Evolutionary conservation across 78 protist species (phyloP).

Genomic region (Planoprotostelium fungivorum): DNA sequence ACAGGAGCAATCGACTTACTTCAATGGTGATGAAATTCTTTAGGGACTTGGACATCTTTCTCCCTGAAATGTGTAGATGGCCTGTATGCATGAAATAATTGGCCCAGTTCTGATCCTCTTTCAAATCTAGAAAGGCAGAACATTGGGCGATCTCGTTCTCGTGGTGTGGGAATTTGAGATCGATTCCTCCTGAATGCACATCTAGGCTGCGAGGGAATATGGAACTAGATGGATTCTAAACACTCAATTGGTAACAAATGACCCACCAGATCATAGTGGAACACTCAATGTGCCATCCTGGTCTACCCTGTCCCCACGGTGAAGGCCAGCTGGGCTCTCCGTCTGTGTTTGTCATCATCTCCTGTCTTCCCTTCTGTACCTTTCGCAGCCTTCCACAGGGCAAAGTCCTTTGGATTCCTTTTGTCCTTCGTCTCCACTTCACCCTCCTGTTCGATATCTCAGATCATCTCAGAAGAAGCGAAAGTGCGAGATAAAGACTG

Average conservation of each 20-base stretch:
- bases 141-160: constrained; percentile 98
- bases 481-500: background rate
- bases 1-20: constrained; percentile 14
- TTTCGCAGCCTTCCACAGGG: constrained; percentile 40
- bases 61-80: constrained; percentile 81
- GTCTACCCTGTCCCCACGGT: constrained; percentile 72
- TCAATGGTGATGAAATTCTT: constrained; percentile 96
- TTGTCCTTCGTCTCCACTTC: constrained; percentile 6
- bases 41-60: constrained; percentile 96
- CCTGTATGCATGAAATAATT: constrained; percentile 93
- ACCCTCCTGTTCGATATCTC: background rate
- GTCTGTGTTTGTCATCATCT: constrained; percentile 11
- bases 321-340: constrained; percentile 30
- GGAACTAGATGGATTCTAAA: background rate
- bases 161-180: constrained; percentile 98
- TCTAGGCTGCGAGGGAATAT: constrained; percentile 69
- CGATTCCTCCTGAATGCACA: constrained; percentile 96
- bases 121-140: constrained; percentile 65
- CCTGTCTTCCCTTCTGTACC: constrained; percentile 6
- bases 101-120: constrained; percentile 76
- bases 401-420: constrained; percentile 31
- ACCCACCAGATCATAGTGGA: constrained; percentile 58
- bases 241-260: background rate
- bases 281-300: constrained; percentile 89
- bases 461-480: background rate